Evolutionary conservation across 2,329 filamentous ascomycete species (phyloP).

Genomic region (Pochonia chlamydosporia): DNA sequence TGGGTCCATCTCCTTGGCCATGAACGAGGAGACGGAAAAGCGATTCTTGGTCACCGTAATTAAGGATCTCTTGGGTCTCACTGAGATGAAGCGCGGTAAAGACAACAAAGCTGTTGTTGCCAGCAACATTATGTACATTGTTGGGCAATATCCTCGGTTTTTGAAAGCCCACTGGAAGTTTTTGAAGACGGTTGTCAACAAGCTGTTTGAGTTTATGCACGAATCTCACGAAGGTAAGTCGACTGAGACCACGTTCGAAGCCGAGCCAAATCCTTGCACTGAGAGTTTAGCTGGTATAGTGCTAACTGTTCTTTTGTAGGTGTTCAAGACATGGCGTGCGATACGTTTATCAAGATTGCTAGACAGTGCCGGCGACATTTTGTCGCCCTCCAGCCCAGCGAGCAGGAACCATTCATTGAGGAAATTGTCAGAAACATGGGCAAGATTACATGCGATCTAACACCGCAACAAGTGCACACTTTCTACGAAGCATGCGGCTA

Average conservation of each 20-base stretch:
- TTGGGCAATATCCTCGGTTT: slow-evolving; percentile 96
- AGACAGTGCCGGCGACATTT: slow-evolving; percentile 98
- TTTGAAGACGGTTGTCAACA: slow-evolving; percentile 98
- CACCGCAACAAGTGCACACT: slow-evolving; percentile 94
- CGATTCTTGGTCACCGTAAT: slow-evolving; percentile 97
- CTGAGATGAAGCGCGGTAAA: slow-evolving; percentile 98
- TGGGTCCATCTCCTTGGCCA: slow-evolving; percentile 94
- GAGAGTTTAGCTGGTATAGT: too few relatives aligned
- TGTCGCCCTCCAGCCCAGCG: slow-evolving; percentile 88
- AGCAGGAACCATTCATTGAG: slow-evolving; percentile 94
- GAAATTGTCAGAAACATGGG: slow-evolving; percentile 95
- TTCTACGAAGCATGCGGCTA: slow-evolving; percentile 99
- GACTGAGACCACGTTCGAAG: slow-evolving; percentile 5
- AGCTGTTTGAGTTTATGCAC: slow-evolving; percentile 99
- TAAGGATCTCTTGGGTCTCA: slow-evolving; percentile 92
- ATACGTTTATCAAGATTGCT: slow-evolving; percentile 99
- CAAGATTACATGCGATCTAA: slow-evolving; percentile 92
- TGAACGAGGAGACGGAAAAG: slow-evolving; percentile 99
- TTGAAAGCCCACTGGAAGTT: slow-evolving; percentile 99
- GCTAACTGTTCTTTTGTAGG: slow-evolving; percentile 37
- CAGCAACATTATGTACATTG: slow-evolving; percentile 99
- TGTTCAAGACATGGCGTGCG: slow-evolving; percentile 99
- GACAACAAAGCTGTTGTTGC: slow-evolving; percentile 99
- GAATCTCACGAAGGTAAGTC: slow-evolving; percentile 90
- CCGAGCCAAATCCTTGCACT: background rate